Evolutionary conservation across 2,329 filamentous ascomycete species (phyloP), one percentile per base, ranked within the genome.

Genomic region (Hymenoscyphus salicellus): DNA sequence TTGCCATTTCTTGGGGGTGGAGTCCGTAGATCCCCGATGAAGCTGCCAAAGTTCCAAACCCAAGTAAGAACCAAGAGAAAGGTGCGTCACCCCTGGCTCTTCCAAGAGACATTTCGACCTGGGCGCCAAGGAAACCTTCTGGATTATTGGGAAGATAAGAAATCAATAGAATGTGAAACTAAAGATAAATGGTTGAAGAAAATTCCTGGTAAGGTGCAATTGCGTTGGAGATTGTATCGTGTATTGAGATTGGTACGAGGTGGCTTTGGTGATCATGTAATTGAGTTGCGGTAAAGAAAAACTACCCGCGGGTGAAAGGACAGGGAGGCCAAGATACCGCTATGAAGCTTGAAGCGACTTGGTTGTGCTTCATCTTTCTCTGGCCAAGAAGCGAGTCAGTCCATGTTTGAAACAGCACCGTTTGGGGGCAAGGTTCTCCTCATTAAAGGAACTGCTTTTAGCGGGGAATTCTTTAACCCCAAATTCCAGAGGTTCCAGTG

Each of bases 401-500:
- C 8, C 46, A 49, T 23, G n/a, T 23, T 49, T 49, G 46, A 49
- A 49, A 49, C 46, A 23, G 23, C 23, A 49, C 23, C 46, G 20
- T 23, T 49, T 49, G 46, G 46, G 43, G 46, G 46, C 46, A 49
- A 49, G 46, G 46, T 49, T 49, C 46, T 49, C 46, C 46, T 49
- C 46, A 49, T 49, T 49, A 26, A 5, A 49, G 20, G 43, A 46
- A 23, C 43, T 46, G n/a, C n/a, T 46, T 46, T 46, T 11, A 23
- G 43, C 43, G 43, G 43, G 43, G 43, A 49, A 49, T 11, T 23
- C 20, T 43, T 20, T 7, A 43, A 46, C 41, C 41, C 41, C 41
- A 23, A 14, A 8, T 23, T 38, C 36, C 14, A 38, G 36, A 16
- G 3, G 36, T 38, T 38, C 36, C 14, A 38, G 20, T 11, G 46